These are phyloP conservation scores for Beauveria bassiana DNA, from an alignment of 2,329 filamentous ascomycete genomes.

Conservation along the genomic window DNA sequence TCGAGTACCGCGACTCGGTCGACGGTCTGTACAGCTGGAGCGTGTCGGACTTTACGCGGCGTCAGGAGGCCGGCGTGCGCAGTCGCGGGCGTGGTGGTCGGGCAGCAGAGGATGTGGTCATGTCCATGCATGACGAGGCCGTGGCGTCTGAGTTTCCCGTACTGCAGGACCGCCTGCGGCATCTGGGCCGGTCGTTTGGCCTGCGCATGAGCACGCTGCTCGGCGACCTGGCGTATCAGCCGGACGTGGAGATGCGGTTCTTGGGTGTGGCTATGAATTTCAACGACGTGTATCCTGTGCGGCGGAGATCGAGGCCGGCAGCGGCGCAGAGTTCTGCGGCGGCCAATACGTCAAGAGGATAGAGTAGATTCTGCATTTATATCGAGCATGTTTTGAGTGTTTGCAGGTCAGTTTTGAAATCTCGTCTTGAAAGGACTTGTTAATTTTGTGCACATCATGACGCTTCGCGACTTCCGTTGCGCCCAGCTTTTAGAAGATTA, in stretches of 20 bases:
- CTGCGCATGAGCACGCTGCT: slow-evolving; percentile 71
- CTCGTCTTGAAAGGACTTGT: not conserved
- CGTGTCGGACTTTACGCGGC: slow-evolving; percentile 83
- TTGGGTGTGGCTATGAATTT: slow-evolving; percentile 98
- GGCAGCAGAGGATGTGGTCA: slow-evolving; percentile 19
- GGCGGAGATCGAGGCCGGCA: not conserved
- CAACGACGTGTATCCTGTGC: slow-evolving; percentile 71
- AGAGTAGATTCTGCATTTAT: not conserved
- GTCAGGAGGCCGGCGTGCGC: slow-evolving; percentile 79
- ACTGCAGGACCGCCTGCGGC: slow-evolving; percentile 63
- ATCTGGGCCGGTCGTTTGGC: slow-evolving; percentile 69
- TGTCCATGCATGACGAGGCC: slow-evolving; percentile 40
- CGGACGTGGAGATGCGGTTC: slow-evolving; percentile 92
- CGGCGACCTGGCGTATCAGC: slow-evolving; percentile 85
- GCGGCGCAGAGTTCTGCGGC: not conserved
- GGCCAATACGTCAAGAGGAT: not conserved
- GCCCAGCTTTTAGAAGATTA: not conserved
- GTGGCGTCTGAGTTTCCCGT: slow-evolving; percentile 62
- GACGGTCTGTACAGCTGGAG: slow-evolving; percentile 93
- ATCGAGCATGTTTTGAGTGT: not conserved
- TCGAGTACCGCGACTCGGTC: slow-evolving; percentile 85
- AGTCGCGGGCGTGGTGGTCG: slow-evolving; percentile 45
- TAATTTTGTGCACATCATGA: not conserved
- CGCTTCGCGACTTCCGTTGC: not conserved
- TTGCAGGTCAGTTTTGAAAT: not conserved